Evolutionary conservation across 768 basidiomycete species (phyloP).

Genomic region (Chalciporus piperatus): DNA sequence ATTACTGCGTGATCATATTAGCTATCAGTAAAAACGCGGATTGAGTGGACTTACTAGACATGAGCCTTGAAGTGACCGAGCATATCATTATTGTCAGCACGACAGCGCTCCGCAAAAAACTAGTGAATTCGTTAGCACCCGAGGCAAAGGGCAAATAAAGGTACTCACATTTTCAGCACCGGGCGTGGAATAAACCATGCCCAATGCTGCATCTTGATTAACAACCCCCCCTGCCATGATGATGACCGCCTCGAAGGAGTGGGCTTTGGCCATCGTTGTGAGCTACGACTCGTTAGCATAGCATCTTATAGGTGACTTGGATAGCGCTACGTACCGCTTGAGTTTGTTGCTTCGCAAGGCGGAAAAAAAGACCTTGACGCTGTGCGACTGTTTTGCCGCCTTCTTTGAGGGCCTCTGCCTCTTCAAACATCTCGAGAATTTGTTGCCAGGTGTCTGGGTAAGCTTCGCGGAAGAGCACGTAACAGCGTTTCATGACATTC

Average conservation of each 20-base stretch:
- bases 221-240: background rate
- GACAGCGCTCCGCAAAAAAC: background rate
- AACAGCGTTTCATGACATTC: background rate
- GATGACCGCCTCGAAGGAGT: background rate
- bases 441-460: background rate
- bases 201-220: background rate
- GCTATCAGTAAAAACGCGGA: too few relatives aligned
- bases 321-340: background rate
- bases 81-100: background rate
- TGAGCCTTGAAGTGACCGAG: background rate
- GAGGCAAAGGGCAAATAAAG: background rate
- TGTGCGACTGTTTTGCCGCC: background rate
- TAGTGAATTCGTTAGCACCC: background rate
- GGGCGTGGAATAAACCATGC: background rate
- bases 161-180: background rate
- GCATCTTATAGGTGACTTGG: background rate
- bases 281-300: background rate
- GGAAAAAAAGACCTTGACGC: background rate
- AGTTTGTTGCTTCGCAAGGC: background rate
- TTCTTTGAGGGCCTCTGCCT: background rate
- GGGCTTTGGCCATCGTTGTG: background rate
- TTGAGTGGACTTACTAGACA: background rate
- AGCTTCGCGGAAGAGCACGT: background rate
- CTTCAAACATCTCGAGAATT: background rate
- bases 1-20: background rate